Base-by-base conservation (phyloP, 768 basidiomycete genomes). In the Strobilomyces dryophilus region DNA sequence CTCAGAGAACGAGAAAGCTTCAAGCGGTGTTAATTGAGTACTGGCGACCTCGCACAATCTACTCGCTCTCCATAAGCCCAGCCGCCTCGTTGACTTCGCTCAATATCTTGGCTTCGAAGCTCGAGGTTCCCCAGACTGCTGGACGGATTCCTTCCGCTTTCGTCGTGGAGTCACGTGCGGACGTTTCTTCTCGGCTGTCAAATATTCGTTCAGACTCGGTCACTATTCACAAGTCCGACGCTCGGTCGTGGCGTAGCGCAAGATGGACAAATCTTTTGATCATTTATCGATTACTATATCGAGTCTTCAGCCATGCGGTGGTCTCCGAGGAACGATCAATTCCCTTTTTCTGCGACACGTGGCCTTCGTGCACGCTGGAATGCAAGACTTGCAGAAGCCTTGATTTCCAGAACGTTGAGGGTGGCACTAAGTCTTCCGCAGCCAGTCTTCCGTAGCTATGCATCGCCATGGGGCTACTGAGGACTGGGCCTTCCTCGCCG, bases 221-320 rank as follows among this genome's bases (percentile, higher is more conserved):
- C 83, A 78, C 45, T 81, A 80, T 61, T 75, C 48, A 57, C n/a
- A 74, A 81, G 80, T 82, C 44, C 78, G 81, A n/a, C 83, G 82
- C 1, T 73, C 73, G 37, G 58, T 73, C 26, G 54, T 58, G 24
- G 77, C 79, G 55, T 74, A 82, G 57, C 69, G 66, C 48, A 60
- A 61, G 18, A 11, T 75, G 69, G 37, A 71, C 74, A 6, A 53
- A 65, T 15, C 71, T 85, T 34, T 41, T 62, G 65, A 47, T 70
- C 67, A 45, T 36, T 72, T 86, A 44, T 68, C 64, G 34, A 55
- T 86, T 27, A 73, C 71, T 48, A 78, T 76, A 41, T 83, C 81
- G 11, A 83, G 80, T 0, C 73, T 76, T 44, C 32, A 43, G 32
- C 35, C 52, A 43, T 50, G 45, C 52, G 52, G 45, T 55, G 45